These are phyloP conservation scores for Eimeria zaria DNA, from an alignment of 169 alveolate species.

Conservation along the genomic window DNA sequence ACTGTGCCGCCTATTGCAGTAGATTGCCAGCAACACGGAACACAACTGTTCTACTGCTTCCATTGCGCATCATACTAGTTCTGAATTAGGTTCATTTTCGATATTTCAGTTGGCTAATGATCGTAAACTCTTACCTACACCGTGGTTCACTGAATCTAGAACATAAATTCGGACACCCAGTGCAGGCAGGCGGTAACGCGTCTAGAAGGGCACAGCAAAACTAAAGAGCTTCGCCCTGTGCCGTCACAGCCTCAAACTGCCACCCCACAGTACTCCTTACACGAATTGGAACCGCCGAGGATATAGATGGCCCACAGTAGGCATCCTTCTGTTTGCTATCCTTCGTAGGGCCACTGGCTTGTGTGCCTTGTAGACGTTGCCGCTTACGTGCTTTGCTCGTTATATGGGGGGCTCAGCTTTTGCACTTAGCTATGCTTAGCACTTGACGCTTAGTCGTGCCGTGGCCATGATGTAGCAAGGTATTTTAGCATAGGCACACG, in stretches of 20 bases:
- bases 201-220: neutral
- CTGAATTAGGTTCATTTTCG: no score
- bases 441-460: neutral
- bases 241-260: neutral
- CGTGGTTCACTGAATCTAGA: no score
- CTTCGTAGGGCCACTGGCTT: neutral
- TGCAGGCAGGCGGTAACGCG: neutral
- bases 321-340: neutral
- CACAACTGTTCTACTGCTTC: no score
- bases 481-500: neutral
- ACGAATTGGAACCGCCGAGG: neutral
- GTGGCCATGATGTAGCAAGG: neutral
- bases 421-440: neutral
- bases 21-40: no score
- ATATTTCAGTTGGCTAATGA: no score
- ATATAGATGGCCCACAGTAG: neutral
- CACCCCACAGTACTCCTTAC: neutral
- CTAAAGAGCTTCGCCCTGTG: no score
- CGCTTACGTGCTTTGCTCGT: neutral
- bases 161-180: neutral
- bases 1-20: neutral
- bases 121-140: no score
- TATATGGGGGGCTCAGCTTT: neutral
- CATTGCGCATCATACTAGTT: no score
- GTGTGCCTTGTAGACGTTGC: neutral